Evolutionary conservation across 73 alveolate species (phyloP).

Genomic region (Loxodes magnus): DNA sequence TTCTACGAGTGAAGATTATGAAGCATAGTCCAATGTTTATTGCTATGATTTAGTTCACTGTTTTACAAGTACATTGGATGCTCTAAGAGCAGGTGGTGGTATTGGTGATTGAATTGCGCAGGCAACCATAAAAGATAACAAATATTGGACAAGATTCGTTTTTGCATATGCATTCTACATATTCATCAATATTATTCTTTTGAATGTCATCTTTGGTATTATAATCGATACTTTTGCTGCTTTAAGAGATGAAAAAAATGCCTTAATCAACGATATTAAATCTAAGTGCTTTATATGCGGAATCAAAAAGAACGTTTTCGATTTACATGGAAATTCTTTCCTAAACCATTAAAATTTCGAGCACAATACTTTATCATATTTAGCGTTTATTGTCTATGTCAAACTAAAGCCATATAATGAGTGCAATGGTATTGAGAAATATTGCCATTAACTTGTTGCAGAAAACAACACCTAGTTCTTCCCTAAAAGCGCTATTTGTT

Average conservation of each 20-base stretch:
- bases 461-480: slow-evolving; percentile 18
- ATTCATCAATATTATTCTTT: slow-evolving; percentile 45
- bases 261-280: slow-evolving; percentile 37
- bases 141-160: slow-evolving; percentile 48
- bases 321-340: slow-evolving; percentile 28
- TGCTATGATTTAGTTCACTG: slow-evolving; percentile 59
- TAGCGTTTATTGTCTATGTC: slow-evolving; percentile 31
- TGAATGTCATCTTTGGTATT: slow-evolving; percentile 57
- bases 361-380: slow-evolving; percentile 41
- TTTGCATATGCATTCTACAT: slow-evolving; percentile 59
- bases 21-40: slow-evolving; percentile 16
- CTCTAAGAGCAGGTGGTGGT: slow-evolving; percentile 77
- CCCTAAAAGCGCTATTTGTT: slow-evolving; percentile 14
- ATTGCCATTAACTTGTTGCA: slow-evolving; percentile 15
- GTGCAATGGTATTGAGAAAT: slow-evolving; percentile 37
- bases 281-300: slow-evolving; percentile 77
- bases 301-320: slow-evolving; percentile 42
- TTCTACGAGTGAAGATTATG: background rate
- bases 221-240: slow-evolving; percentile 75
- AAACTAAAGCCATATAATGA: slow-evolving; percentile 10
- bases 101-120: slow-evolving; percentile 50
- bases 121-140: background rate
- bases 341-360: slow-evolving; percentile 26
- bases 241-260: slow-evolving; percentile 47
- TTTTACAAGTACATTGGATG: slow-evolving; percentile 50